Base-by-base conservation (phyloP, 495 filamentous ascomycete species). In the Neurospora cerealis region DNA sequence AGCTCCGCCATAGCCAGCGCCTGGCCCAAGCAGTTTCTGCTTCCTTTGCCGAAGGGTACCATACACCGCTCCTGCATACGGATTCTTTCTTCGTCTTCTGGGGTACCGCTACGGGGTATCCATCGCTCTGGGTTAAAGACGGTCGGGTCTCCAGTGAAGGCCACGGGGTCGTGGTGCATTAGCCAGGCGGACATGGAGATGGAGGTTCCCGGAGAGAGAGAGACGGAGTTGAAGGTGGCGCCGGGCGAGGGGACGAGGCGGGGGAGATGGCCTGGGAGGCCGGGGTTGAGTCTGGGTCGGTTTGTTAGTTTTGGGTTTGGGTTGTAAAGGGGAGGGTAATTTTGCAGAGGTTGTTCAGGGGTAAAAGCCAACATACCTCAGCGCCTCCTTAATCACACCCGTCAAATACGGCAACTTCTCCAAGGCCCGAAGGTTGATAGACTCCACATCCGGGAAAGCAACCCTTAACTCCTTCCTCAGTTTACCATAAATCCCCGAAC, bases 1-100 rank as follows among this genome's bases (percentile, higher is more conserved):
- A 88, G 77, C 73, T 89, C 86, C 13, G 80, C 81, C 69, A 82
- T 81, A 0, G 84, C 87, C 19, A 89, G 74, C 70, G 84, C 82
- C 72, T 82, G 81, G 7, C 86, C 87, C 4, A 84, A n/a, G 76
- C 88, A 89, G 8, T 74, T 75, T n/a, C 85, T 76, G 8, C 72
- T 78, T 0, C 88, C 88, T 32, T 85, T 85, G 1, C 78, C 77
- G 44, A 86, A 87, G 1, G 85, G 74, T 2, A 87, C 76, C 19
- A 88, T 75, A 72, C 82, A 86, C 72, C 78, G 78, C 9, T 82
- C 77, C 13, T 81, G 74, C 3, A 79, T 75, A 9, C 78, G 75
- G 7, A 76, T 71, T 1, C 39, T 75, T 6, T 86, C 83, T 19
- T 21, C 24, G 1, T 11, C 3, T 42, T 38, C 4, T 7, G 15